Base-by-base conservation (phyloP, 2,329 filamentous ascomycete species). In the Calonectria pauciramosa region DNA sequence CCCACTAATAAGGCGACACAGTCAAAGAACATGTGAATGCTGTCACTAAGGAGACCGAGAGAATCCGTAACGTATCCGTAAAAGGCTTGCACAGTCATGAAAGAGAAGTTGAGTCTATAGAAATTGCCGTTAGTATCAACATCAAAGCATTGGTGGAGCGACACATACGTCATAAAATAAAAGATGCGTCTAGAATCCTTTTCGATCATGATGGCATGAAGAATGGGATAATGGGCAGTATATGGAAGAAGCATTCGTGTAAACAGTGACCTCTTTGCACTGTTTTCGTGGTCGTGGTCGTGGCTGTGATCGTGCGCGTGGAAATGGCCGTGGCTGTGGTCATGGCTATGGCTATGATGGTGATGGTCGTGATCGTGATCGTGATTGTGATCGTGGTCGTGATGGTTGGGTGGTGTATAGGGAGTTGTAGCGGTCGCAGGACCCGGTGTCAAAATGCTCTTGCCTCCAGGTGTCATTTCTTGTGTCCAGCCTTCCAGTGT, bases 21-120 rank as follows among this genome's bases (percentile, higher is more conserved):
- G 85, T 99, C 97, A 81, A 99, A 99, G 82, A 99, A 96, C 97
- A 99, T 99, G 86, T 99, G 97, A 76, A 99, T 97, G 81, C 96
- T 99, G 85, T 99, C 97, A 79, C 96, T 98, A 23, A 99, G 91
- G n/a, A 99, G 89, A 3, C 97, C 97, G 7, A 99, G 88, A 0
- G 97, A 99, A 79, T 98, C 96, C 4, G 96, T 99, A 14, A 97
- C 87, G 80, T 97, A 97, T 64, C 97, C 97, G 82, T 99, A 99
- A 75, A 96, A 95, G 51, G 96, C 94, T 82, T 99, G 97, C 1
- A 99, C 92, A 41, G 94, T 87, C 97, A 99, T 99, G 84, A 99
- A 99, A 9, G 89, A 90, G 80, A 99, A 96, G 83, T 99, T 99
- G 70, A 99, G 90, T 75, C 95, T 98, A 9, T 23, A 5, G 82